Evolutionary conservation across 2,329 filamentous ascomycete genomes (phyloP), one percentile per base, ranked within the genome.

Genomic region (Aspergillus sp.): DNA sequence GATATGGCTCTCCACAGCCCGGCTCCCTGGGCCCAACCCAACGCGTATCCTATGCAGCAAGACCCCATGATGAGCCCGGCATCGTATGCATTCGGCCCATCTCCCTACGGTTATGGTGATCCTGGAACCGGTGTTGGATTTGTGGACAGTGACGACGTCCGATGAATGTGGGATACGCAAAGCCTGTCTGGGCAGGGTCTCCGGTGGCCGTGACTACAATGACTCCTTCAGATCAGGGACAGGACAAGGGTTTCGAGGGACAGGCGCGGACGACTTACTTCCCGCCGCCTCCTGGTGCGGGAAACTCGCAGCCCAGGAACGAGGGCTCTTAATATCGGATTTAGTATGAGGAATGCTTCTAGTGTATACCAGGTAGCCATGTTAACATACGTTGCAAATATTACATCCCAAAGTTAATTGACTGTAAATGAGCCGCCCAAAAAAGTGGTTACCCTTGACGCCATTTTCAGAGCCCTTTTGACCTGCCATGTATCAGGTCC

Each of bases 131-230:
- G 55, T 3, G 57, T 62, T 29, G 54, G 51, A 3, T 61, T 64
- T 26, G 52, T 61, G 12, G 61, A 64, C 35, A 57, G 49, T 27
- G 57, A 64, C 41, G 61, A 1, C 56, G 45, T 1, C 36, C 26
- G 26, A 19, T 1, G 9, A 50, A 57, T 43, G 53, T 56, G 10
- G 51, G 49, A 27, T 51, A 41, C 34, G 44, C 51, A 10, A 53
- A 53, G 42, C 34, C 49, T 5, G 34, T 38, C 28, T 42, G 36
- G 3, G 43, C 27, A 1, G 33, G 49, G 40, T 41, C 49, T 3
- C 26, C 46, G 19, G 41, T 49, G 4, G 32, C 45, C n/a, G 41
- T 39, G 7, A 45, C 51, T 8, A 7, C 44, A 3, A 36, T 42
- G 7, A 45, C 42, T 27, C 46, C 44, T 26, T 42, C 39, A 3